Conservation (phyloP, 2,329 filamentous ascomycete genomes). For the Aspergillus floridensis region DNA sequence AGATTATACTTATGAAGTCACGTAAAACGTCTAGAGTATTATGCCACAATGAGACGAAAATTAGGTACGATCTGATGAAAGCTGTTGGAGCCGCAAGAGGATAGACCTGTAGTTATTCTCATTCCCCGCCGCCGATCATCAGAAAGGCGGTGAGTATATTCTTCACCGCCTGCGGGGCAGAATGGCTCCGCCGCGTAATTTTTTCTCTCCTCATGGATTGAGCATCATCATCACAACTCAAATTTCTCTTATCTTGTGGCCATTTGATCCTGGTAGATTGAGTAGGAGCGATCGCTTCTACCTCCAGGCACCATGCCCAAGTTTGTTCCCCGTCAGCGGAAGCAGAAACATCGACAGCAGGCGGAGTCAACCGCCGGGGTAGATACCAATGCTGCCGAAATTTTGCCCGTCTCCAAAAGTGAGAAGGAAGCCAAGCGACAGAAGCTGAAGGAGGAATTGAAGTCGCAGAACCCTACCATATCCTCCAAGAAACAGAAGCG, state of each 20-base stretch:
- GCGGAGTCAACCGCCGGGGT: conserved; percentile 35
- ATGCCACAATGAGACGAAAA: neutral
- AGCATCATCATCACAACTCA: conserved; percentile 9
- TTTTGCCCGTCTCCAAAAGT: conserved; percentile 47
- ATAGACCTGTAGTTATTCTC: neutral
- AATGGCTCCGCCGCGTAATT: conserved; percentile 24
- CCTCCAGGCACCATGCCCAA: conserved; percentile 40
- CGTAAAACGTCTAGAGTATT: neutral
- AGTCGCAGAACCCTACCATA: conserved; percentile 54
- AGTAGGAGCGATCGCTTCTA: conserved; percentile 11
- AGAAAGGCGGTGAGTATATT: conserved; percentile 20
- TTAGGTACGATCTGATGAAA: neutral
- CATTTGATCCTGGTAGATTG: neutral
- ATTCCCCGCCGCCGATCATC: neutral
- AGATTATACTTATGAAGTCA: neutral
- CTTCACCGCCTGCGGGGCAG: conserved; percentile 22
- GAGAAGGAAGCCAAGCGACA: conserved; percentile 55
- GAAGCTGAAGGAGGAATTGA: conserved; percentile 54
- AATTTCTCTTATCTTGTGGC: conserved; percentile 6
- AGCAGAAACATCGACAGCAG: conserved; percentile 50
- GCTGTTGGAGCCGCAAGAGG: neutral
- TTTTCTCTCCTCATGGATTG: conserved; percentile 17
- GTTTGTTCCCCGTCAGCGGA: conserved; percentile 57
- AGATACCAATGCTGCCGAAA: conserved; percentile 46
- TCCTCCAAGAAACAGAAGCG: conserved; percentile 66